Evolutionary conservation across 2,329 filamentous ascomycete genomes (phyloP).

Genomic region (Fusarium sp.): DNA sequence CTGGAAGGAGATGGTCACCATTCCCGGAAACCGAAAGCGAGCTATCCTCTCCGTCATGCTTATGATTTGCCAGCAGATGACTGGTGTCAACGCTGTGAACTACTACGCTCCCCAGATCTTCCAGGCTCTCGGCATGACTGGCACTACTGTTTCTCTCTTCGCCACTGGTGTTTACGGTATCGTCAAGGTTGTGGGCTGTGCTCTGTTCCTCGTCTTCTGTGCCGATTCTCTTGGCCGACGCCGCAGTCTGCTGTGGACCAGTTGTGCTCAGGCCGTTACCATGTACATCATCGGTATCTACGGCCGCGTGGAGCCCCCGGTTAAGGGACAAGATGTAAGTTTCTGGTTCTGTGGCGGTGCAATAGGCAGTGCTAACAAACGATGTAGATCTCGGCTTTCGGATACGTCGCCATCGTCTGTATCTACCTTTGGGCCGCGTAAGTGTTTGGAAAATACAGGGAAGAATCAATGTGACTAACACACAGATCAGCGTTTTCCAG

Average conservation of each 20-base stretch:
- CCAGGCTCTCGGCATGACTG: conserved; percentile 69
- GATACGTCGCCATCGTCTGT: conserved; percentile 77
- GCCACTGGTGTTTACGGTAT: conserved; percentile 81
- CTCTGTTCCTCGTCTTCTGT: conserved; percentile 73
- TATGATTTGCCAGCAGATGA: conserved; percentile 80
- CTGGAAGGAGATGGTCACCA: conserved; percentile 72
- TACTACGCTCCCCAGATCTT: conserved; percentile 81
- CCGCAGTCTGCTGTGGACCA: conserved; percentile 72
- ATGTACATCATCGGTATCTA: conserved; percentile 82
- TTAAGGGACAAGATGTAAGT: conserved; percentile 60
- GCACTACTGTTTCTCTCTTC: conserved; percentile 71
- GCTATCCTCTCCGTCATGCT: conserved; percentile 71
- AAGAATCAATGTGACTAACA: conserved; percentile 30
- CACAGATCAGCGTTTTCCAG: conserved; percentile 66
- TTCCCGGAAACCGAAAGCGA: conserved; percentile 72
- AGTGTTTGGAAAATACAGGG: conserved; percentile 25
- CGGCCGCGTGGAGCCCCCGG: conserved; percentile 70
- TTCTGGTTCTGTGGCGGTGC: neutral
- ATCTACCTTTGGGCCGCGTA: conserved; percentile 77
- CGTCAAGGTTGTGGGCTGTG: conserved; percentile 75
- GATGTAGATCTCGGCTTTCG: conserved; percentile 68
- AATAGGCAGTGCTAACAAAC: neutral
- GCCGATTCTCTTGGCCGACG: conserved; percentile 78
- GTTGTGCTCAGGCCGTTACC: conserved; percentile 68
- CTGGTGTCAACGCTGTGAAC: conserved; percentile 66